phyloP scores from a whole-genome alignment of 2,329 filamentous ascomycete genomes.

The Mariannaea sp. region DNA sequence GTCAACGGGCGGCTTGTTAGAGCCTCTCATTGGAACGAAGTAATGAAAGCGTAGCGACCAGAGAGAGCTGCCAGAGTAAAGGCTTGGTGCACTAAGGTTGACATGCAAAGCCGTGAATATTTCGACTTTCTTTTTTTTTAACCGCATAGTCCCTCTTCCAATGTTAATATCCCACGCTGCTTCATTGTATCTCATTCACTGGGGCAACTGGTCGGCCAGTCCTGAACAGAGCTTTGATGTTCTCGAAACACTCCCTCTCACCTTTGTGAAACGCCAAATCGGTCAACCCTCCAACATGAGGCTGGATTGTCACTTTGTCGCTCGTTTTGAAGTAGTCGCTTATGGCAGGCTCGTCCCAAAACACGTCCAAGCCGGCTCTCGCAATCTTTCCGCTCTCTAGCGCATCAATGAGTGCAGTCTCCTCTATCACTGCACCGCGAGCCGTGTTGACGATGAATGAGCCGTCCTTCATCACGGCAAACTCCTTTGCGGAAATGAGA shows the following conservation, averaged over 20 bases:
- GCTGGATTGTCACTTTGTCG: conserved; percentile 50
- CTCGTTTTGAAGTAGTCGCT: conserved; percentile 47
- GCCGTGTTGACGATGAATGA: conserved; percentile 56
- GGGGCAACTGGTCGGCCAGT: conserved; percentile 46
- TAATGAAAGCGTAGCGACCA: too few species aligned
- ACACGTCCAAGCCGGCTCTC: conserved; percentile 55
- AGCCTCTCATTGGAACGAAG: too few species aligned
- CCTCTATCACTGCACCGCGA: conserved; percentile 54
- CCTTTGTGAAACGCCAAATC: conserved; percentile 50
- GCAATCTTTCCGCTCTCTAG: conserved; percentile 52
- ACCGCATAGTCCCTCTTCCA: too few species aligned
- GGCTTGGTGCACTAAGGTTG: too few species aligned
- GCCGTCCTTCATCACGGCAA: conserved; percentile 53
- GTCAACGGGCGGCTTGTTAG: too few species aligned
- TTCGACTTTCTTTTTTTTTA: too few species aligned
- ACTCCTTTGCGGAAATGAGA: conserved; percentile 47
- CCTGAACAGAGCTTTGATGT: conserved; percentile 47
- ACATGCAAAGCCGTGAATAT: too few species aligned
- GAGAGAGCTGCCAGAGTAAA: too few species aligned
- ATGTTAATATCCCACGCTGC: too few species aligned
- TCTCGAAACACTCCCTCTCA: conserved; percentile 53
- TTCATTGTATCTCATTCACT: conserved; percentile 41
- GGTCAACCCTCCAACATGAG: conserved; percentile 51
- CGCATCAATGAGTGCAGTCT: conserved; percentile 52
- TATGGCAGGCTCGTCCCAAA: conserved; percentile 49